Evolutionary conservation across 148 eudicot species (phyloP).

Genomic region (Silene latifolia): DNA sequence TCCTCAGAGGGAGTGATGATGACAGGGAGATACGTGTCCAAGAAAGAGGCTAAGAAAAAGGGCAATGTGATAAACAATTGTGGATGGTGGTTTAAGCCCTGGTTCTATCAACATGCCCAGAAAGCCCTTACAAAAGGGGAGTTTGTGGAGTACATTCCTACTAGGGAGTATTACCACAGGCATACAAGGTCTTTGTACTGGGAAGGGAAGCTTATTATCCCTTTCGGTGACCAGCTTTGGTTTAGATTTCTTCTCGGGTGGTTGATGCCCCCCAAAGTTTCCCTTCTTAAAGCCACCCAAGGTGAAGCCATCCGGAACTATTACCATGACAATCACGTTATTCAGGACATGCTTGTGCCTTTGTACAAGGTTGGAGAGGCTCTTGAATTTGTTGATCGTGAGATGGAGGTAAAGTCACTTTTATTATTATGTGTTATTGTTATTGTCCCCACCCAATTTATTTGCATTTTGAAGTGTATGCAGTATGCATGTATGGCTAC

Average conservation of each 20-base stretch:
- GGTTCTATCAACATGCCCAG: conserved; percentile 92
- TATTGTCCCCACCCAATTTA: neutral
- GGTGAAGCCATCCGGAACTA: conserved; percentile 92
- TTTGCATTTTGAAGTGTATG: neutral
- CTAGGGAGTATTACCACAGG: conserved; percentile 93
- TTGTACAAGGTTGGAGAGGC: conserved; percentile 94
- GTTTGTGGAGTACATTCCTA: conserved; percentile 84
- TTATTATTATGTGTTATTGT: neutral
- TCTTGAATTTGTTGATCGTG: conserved; percentile 75
- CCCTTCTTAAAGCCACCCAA: conserved; percentile 92
- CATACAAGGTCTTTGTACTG: conserved; percentile 87
- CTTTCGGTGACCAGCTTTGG: conserved; percentile 87
- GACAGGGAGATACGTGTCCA: conserved; percentile 72
- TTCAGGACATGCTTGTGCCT: conserved; percentile 95
- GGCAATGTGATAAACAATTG: conserved; percentile 59
- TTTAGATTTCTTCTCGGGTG: conserved; percentile 79
- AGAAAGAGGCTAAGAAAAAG: conserved; percentile 73
- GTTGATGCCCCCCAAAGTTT: conserved; percentile 95
- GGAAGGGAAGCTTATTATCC: conserved; percentile 94
- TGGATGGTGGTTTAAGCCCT: conserved; percentile 93
- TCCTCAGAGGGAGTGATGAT: conserved; percentile 67
- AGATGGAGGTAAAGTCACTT: conserved; percentile 76
- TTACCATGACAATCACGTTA: conserved; percentile 87
- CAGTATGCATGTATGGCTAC: neutral
- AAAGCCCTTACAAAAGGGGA: conserved; percentile 65